Evolutionary conservation across 176 grass and related monocot genomes (phyloP).

Genomic region (Musa troglodytarum): DNA sequence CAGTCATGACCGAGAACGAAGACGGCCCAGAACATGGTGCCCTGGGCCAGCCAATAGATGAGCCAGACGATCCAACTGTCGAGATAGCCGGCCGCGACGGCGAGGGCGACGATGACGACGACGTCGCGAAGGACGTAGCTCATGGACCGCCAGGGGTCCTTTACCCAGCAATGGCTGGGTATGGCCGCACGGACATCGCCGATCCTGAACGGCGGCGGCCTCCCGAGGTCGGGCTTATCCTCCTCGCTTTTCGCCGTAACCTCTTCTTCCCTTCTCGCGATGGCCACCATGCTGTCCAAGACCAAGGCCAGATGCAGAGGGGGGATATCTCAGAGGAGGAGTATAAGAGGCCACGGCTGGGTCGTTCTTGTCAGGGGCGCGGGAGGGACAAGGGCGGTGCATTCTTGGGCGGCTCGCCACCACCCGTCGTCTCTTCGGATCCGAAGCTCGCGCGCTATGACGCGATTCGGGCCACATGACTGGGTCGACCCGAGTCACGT

Average conservation of each 20-base stretch:
- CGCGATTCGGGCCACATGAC: no score
- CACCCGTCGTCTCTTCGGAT: no score
- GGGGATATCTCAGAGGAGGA: slow-evolving; percentile 1
- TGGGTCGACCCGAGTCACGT: no score
- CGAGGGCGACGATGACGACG: slow-evolving; percentile 25
- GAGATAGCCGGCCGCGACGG: background rate
- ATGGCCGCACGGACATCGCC: slow-evolving; percentile 69
- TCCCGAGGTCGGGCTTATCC: slow-evolving; percentile 34
- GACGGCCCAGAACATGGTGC: slow-evolving; percentile 55
- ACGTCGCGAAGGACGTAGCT: slow-evolving; percentile 57
- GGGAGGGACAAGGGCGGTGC: no score
- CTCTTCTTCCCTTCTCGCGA: background rate
- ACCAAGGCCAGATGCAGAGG: background rate
- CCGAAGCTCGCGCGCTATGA: no score
- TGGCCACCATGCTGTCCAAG: background rate
- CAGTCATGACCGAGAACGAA: slow-evolving; percentile 56
- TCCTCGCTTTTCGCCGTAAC: background rate
- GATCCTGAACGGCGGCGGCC: slow-evolving; percentile 77
- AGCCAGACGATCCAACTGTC: slow-evolving; percentile 44
- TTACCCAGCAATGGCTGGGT: slow-evolving; percentile 61
- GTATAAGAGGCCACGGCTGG: background rate
- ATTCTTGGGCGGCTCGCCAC: no score
- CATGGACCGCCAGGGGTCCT: slow-evolving; percentile 51
- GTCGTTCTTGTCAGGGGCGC: no score
- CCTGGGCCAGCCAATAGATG: slow-evolving; percentile 42